Conservation (phyloP, 1,284 basidiomycete species). For the Puccinia novopanici region DNA sequence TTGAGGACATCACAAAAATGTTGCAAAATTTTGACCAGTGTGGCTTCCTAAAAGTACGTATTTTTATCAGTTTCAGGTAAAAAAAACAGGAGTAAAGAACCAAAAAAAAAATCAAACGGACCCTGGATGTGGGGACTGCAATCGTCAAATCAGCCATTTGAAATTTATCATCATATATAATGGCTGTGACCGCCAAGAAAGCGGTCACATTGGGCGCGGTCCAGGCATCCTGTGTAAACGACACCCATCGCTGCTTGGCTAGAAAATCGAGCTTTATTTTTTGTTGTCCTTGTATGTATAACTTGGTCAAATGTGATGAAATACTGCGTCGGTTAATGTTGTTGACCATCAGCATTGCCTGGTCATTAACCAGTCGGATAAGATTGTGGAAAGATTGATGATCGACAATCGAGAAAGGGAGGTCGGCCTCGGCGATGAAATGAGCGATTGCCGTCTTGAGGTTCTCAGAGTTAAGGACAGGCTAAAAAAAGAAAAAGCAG, state of each 20-base stretch:
- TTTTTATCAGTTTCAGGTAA: background rate
- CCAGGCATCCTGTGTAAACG: background rate
- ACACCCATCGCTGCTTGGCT: background rate
- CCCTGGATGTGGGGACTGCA: background rate
- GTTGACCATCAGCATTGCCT: background rate
- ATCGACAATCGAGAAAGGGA: background rate
- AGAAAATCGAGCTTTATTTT: background rate
- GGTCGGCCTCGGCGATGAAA: conserved; percentile 3
- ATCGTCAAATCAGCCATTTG: background rate
- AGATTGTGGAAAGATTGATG: background rate
- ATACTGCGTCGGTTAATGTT: background rate
- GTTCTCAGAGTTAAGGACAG: too few species aligned
- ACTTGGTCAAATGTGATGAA: background rate
- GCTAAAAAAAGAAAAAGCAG: too few species aligned
- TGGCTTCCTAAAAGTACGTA: background rate
- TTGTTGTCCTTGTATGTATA: background rate
- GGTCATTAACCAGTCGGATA: background rate
- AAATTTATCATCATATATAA: background rate
- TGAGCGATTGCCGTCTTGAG: background rate
- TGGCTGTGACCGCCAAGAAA: conserved; percentile 6
- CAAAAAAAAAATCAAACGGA: background rate
- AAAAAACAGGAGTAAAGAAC: background rate
- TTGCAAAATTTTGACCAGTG: background rate
- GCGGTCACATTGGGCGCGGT: background rate
- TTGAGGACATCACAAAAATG: background rate